Conservation (phyloP, 2,329 filamentous ascomycete species). For the Zasmidium cellare region DNA sequence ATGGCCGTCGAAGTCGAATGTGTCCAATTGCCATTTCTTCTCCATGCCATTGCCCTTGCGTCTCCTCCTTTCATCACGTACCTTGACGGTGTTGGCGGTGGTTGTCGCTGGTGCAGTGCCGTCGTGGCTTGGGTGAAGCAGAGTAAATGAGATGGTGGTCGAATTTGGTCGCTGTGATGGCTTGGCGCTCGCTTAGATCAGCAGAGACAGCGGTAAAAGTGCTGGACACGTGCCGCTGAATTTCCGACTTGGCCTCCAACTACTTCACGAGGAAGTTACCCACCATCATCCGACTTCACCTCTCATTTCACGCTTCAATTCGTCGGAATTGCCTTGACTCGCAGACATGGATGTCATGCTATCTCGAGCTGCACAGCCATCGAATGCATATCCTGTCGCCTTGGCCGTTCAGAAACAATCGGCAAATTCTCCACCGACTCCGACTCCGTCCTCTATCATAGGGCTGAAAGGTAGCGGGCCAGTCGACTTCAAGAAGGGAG, state of each 20-base stretch:
- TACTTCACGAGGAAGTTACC: no score
- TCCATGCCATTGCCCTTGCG: not conserved
- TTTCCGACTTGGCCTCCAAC: no score
- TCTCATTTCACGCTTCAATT: no score
- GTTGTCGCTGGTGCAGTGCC: conserved; percentile 18
- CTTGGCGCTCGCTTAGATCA: no score
- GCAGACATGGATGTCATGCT: not conserved
- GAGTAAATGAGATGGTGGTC: no score
- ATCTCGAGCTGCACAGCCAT: not conserved
- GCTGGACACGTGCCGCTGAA: no score
- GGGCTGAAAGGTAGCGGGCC: not conserved
- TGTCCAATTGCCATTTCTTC: not conserved
- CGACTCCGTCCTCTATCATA: not conserved
- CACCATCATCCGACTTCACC: no score
- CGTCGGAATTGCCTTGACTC: no score
- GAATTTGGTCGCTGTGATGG: no score
- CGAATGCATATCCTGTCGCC: not conserved
- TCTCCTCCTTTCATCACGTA: conserved; percentile 13
- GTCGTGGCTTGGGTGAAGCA: conserved; percentile 19
- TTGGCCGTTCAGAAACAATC: not conserved
- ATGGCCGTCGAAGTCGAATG: not conserved
- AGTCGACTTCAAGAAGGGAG: no score
- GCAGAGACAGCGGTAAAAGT: no score
- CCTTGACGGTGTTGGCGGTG: conserved; percentile 28
- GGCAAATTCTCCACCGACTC: not conserved